These are phyloP conservation scores for Coemansia sp. DNA, from an alignment of 192 early-diverging fungal species.

Conservation along the genomic window DNA sequence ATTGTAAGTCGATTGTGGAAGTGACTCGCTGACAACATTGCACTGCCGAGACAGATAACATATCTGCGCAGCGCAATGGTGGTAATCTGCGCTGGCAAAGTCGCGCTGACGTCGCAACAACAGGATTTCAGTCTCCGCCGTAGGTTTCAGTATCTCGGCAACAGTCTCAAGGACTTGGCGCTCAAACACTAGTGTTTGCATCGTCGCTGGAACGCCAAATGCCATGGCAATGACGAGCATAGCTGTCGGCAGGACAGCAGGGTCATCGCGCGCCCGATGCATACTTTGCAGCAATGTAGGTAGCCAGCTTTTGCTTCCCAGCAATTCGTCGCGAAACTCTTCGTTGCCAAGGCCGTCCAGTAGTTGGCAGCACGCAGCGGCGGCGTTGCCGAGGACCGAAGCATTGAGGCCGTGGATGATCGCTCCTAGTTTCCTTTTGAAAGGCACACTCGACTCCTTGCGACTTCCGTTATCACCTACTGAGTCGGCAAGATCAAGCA, in stretches of 20 bases:
- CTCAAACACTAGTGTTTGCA: slow-evolving; percentile 54
- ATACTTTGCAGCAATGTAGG: slow-evolving; percentile 33
- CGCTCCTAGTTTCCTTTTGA: slow-evolving; percentile 31
- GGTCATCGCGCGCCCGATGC: slow-evolving; percentile 32
- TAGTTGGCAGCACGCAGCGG: slow-evolving; percentile 24
- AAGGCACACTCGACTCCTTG: slow-evolving; percentile 15
- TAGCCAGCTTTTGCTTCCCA: slow-evolving; percentile 35
- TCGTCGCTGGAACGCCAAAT: slow-evolving; percentile 25
- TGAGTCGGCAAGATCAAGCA: not conserved
- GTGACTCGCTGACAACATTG: slow-evolving; percentile 15
- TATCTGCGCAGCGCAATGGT: slow-evolving; percentile 25
- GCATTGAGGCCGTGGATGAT: slow-evolving; percentile 30
- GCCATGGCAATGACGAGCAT: slow-evolving; percentile 37
- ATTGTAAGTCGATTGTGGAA: slow-evolving; percentile 45
- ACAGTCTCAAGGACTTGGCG: slow-evolving; percentile 47
- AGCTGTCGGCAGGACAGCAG: slow-evolving; percentile 15
- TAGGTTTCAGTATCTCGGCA: slow-evolving; percentile 39
- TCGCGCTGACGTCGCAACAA: slow-evolving; percentile 21
- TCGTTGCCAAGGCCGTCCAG: slow-evolving; percentile 24
- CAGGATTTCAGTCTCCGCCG: slow-evolving; percentile 23
- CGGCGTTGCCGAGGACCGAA: not conserved
- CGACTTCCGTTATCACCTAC: not conserved
- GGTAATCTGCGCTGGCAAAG: slow-evolving; percentile 27
- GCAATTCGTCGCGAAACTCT: slow-evolving; percentile 39
- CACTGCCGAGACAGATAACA: slow-evolving; percentile 27